Evolutionary conservation across 2,329 filamentous ascomycete genomes (phyloP), one percentile per base, ranked within the genome.

Genomic region (Fusarium sp.): DNA sequence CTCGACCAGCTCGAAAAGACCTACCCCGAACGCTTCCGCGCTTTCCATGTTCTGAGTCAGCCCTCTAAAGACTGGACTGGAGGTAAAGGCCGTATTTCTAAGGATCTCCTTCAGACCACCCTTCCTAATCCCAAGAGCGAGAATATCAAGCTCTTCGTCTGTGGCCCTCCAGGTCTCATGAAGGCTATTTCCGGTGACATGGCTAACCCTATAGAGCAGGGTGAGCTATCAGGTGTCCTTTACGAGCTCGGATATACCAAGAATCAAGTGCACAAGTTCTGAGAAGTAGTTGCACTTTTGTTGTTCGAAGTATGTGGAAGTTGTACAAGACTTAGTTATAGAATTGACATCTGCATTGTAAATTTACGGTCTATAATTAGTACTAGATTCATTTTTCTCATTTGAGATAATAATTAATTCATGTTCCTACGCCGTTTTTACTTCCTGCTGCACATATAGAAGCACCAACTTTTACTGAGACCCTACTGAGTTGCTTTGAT

Each of bases 191-290:
- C 92, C 39, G 96, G 96, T 36, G 83, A 84, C 77, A 98, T 98
- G 93, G 91, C 92, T 81, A 96, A 92, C 83, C 94, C 95, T n/a
- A 87, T 89, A 76, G 94, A 99, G 80, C 96, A 99, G 85, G 96
- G 96, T 74, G 95, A 98, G 84, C 87, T 99, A 72, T 85, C 85
- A 9, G 96, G 93, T 69, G 85, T 91, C 70, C 85, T 99, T 71
- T 92, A 94, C 84, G 94, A 97, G 76, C 86, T 98, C 39, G 94
- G 94, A 48, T 88, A 87, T 76, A 77, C 70, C 30, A 70, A 80
- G 53, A 85, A 98, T 64, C 96, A 98, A 85, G 95, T 98, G 37
- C 97, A 94, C 87, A 98, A 98, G 88, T 97, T 97, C 78, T 97
- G 85, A 73, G 57, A 48, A 39, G 23, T 44, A n/a, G 58, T 40